These are phyloP conservation scores for Schoenoplectus triqueter DNA, from an alignment of 202 grass and related monocot species.

Conservation along the genomic window DNA sequence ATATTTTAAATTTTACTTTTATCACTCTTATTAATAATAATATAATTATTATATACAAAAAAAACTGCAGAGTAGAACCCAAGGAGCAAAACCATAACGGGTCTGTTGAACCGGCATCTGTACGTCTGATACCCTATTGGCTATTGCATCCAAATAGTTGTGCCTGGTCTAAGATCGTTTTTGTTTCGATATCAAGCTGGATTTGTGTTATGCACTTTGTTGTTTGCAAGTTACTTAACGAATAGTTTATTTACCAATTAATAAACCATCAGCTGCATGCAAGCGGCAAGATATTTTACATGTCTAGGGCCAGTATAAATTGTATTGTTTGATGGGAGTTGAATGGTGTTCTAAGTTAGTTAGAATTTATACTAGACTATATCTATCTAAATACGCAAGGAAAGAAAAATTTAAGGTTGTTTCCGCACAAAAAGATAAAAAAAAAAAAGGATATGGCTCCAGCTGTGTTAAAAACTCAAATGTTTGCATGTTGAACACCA, in stretches of 20 bases:
- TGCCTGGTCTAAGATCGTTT: background rate
- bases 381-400: background rate
- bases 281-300: background rate
- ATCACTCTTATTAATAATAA: no score
- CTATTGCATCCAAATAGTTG: background rate
- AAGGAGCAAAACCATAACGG: constrained; percentile 18
- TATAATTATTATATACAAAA: background rate
- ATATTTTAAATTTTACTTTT: no score
- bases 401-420: background rate
- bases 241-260: constrained; percentile 10
- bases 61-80: background rate
- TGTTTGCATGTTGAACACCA: background rate
- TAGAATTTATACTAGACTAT: background rate
- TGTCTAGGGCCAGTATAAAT: background rate
- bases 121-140: background rate
- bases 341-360: no score
- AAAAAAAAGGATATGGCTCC: no score
- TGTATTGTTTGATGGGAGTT: background rate
- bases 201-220: background rate
- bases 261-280: constrained; percentile 22
- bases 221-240: background rate
- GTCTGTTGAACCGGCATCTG: background rate
- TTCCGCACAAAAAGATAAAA: background rate
- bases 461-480: background rate
- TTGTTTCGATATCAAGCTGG: background rate